Conservation (phyloP, 202 grass and related monocot genomes). For the Setaria viridis region DNA sequence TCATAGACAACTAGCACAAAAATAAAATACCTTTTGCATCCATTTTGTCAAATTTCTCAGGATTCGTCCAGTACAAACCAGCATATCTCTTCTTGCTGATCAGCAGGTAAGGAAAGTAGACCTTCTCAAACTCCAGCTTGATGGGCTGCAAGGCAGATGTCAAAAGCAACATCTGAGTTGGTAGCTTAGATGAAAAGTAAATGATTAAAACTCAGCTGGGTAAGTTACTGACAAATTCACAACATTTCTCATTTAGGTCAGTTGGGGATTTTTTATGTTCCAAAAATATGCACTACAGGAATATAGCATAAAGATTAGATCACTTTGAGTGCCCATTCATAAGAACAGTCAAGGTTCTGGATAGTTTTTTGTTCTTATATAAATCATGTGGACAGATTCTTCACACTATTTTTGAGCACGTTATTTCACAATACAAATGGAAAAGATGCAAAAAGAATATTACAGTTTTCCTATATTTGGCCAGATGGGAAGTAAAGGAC, state of each 20-base stretch:
- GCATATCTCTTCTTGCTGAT: constrained; percentile 99
- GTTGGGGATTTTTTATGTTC: neutral
- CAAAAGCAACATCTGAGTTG: constrained; percentile 30
- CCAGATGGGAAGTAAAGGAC: neutral
- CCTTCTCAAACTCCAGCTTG: constrained; percentile 97
- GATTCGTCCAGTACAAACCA: constrained; percentile 98
- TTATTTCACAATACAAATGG: neutral
- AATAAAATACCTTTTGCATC: constrained; percentile 86
- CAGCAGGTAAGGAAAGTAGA: constrained; percentile 93
- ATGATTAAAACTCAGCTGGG: neutral
- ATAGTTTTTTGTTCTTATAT: neutral
- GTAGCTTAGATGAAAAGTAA: neutral
- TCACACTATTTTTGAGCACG: neutral
- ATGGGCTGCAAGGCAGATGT: constrained; percentile 75
- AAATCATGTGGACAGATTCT: neutral
- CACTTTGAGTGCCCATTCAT: neutral
- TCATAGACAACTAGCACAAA: constrained; percentile 24
- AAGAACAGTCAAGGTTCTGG: neutral
- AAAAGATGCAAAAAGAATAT: neutral
- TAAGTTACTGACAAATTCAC: neutral
- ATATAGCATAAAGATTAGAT: neutral
- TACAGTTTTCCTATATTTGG: neutral
- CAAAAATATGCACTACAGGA: neutral
- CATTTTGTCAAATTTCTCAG: constrained; percentile 99
- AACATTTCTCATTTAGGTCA: constrained; percentile 4